A percentile compares a stretch with the other conserved stretches of the same genome.
phyloP scores from a whole-genome alignment of 768 basidiomycete genomes.

The Solioccasus polychromus region DNA sequence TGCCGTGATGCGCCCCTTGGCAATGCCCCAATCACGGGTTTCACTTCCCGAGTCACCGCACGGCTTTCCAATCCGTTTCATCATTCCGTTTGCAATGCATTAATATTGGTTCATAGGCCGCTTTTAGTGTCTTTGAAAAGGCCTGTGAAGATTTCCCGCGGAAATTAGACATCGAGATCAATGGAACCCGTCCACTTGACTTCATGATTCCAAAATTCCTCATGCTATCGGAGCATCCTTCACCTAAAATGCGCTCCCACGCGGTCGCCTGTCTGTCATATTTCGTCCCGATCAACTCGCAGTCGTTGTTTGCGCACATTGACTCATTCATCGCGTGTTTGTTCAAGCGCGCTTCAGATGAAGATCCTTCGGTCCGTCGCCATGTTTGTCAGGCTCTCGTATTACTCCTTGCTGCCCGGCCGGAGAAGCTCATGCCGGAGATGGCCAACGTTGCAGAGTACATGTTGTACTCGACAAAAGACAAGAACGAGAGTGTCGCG shows the following conservation, averaged over 20 bases:
- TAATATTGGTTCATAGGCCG: constrained; percentile 52
- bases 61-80: neutral
- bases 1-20: constrained; percentile 7
- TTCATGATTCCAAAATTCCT: constrained; percentile 97
- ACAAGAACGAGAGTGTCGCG: constrained; percentile 94
- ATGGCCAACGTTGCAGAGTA: constrained; percentile 95
- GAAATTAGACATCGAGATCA: constrained; percentile 92
- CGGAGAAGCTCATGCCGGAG: constrained; percentile 96
- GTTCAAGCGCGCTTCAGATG: constrained; percentile 94
- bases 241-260: constrained; percentile 87
- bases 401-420: constrained; percentile 85
- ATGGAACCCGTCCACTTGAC: constrained; percentile 90
- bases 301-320: constrained; percentile 87
- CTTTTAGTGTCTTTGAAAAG: constrained; percentile 92
- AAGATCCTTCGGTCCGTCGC: constrained; percentile 88
- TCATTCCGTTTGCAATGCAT: constrained; percentile 8
- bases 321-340: constrained; percentile 91
- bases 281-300: constrained; percentile 83
- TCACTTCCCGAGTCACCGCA: constrained; percentile 5
- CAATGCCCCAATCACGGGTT: neutral
- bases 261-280: constrained; percentile 94
- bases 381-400: constrained; percentile 96
- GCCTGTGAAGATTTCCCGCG: constrained; percentile 96
- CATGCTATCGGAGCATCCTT: constrained; percentile 77
- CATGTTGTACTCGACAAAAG: constrained; percentile 97